Percentiles rank a stretch among this genome's conserved stretches.
These are phyloP conservation scores for Cardamine chenopodiifolia DNA, from an alignment of 345 rosid species.

Conservation along the genomic window DNA sequence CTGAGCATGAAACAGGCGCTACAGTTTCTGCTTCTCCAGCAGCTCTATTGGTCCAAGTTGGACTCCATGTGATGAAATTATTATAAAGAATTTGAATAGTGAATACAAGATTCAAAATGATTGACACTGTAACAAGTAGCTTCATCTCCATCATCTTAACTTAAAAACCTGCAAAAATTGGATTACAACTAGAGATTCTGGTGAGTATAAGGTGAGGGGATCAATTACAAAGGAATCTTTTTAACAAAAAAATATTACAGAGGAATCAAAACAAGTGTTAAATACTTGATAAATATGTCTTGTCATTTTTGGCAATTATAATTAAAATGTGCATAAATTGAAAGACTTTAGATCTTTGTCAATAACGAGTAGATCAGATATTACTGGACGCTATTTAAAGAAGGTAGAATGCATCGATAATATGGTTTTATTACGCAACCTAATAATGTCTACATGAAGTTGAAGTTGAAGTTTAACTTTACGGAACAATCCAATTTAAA, in stretches of 20 bases:
- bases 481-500: neutral
- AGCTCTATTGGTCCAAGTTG: slow-evolving; percentile 61
- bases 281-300: neutral
- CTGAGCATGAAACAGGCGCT: slow-evolving; percentile 64
- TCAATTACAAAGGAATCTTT: neutral
- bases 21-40: slow-evolving; percentile 65
- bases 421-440: neutral
- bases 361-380: neutral
- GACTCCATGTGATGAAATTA: slow-evolving; percentile 28
- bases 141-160: slow-evolving; percentile 1
- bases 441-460: neutral
- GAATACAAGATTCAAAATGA: slow-evolving; percentile 46
- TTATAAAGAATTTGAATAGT: slow-evolving; percentile 23
- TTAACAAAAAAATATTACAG: neutral
- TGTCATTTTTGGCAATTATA: neutral
- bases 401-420: too few relatives aligned
- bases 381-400: neutral
- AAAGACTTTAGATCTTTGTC: neutral
- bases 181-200: neutral
- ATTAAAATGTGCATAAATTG: neutral
- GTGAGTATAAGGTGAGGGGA: neutral
- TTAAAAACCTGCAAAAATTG: neutral
- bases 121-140: slow-evolving; percentile 25
- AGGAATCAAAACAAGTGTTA: neutral
- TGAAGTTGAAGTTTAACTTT: too few relatives aligned